Percentiles rank a stretch among this genome's conserved stretches.
phyloP scores from a whole-genome alignment of 2,329 filamentous ascomycete genomes.

The Ascochyta rabiei region DNA sequence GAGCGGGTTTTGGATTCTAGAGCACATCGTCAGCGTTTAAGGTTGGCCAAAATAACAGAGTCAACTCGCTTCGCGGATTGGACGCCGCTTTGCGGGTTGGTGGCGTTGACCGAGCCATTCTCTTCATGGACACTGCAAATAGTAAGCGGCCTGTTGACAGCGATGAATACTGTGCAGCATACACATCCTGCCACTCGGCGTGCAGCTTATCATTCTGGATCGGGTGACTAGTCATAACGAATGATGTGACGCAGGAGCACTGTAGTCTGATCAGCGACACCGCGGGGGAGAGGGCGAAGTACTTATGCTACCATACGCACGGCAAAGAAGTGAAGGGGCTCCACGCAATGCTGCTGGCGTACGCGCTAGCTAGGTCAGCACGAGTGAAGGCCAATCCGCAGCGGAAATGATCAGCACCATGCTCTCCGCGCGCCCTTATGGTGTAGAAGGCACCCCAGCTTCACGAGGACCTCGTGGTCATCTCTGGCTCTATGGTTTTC shows the following conservation, averaged over 20 bases:
- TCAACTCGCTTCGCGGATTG: slow-evolving; percentile 13
- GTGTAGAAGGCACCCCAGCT: too few species aligned
- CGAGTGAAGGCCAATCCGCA: slow-evolving; percentile 1
- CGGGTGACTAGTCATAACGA: slow-evolving; percentile 16
- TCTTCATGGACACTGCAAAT: slow-evolving; percentile 16
- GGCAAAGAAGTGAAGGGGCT: slow-evolving; percentile 5
- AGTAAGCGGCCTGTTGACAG: not conserved
- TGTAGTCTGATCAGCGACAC: not conserved
- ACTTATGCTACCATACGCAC: slow-evolving; percentile 1
- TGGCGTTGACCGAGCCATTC: slow-evolving; percentile 6
- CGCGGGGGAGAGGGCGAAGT: not conserved
- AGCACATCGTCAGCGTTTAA: not conserved
- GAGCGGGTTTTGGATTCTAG: slow-evolving; percentile 30
- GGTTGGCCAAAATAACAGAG: not conserved
- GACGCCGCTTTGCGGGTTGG: slow-evolving; percentile 6
- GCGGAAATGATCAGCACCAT: slow-evolving; percentile 3
- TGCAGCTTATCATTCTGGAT: slow-evolving; percentile 10
- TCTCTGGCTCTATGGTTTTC: too few species aligned
- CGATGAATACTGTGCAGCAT: not conserved
- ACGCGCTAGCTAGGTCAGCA: not conserved
- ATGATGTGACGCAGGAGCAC: not conserved
- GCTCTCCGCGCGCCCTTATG: not conserved
- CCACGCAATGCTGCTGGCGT: not conserved
- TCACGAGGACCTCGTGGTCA: too few species aligned
- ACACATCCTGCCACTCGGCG: slow-evolving; percentile 24